These are phyloP conservation scores for Citrus sinensis DNA, from an alignment of 345 rosid species.

Conservation along the genomic window DNA sequence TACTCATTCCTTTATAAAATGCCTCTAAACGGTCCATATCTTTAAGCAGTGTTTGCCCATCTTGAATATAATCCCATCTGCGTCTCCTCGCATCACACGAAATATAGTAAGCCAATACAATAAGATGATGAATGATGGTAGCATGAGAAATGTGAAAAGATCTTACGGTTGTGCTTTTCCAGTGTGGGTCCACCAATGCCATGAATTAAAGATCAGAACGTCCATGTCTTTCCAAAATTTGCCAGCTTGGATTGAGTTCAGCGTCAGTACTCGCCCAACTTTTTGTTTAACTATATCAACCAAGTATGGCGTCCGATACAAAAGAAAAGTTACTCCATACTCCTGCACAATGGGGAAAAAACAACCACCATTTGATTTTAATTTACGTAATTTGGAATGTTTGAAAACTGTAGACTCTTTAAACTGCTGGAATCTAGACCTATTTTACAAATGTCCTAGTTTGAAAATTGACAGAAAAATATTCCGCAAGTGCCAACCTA, in stretches of 20 bases:
- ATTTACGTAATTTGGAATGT: not conserved
- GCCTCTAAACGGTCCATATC: conserved; percentile 86
- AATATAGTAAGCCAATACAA: not conserved
- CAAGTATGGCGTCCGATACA: conserved; percentile 77
- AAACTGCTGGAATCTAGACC: not conserved
- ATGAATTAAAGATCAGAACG: conserved; percentile 76
- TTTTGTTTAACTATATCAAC: conserved; percentile 67
- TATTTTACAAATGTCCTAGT: not conserved
- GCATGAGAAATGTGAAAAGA: not conserved
- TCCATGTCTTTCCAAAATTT: conserved; percentile 83
- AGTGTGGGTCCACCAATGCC: conserved; percentile 97
- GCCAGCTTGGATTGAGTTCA: conserved; percentile 61
- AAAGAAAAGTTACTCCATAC: conserved; percentile 55
- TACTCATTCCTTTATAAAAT: conserved; percentile 60
- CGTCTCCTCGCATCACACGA: not conserved
- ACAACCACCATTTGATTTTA: not conserved
- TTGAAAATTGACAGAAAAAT: not conserved
- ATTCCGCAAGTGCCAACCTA: not conserved
- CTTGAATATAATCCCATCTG: conserved; percentile 85
- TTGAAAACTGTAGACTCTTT: not conserved
- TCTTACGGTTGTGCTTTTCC: conserved; percentile 64
- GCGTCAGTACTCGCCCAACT: conserved; percentile 60
- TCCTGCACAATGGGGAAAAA: conserved; percentile 39
- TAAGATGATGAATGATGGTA: not conserved
- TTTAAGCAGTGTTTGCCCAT: conserved; percentile 39